phyloP scores from a whole-genome alignment of 257 asterid species.

The Vinca minor region DNA sequence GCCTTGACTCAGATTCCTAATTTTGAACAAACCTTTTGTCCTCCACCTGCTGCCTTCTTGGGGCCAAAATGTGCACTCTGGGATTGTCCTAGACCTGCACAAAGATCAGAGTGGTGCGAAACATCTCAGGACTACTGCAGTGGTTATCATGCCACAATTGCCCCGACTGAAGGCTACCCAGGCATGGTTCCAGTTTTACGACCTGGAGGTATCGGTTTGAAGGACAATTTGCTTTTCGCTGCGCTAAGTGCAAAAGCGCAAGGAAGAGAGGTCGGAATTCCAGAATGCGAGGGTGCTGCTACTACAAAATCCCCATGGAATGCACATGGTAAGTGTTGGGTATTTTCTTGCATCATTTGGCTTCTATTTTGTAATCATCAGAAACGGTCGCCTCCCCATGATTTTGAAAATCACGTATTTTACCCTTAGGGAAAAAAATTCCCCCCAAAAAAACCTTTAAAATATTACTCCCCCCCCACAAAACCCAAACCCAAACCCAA shows the following conservation, averaged over 20 bases:
- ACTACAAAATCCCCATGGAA: constrained; percentile 98
- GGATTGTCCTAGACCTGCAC: constrained; percentile 58
- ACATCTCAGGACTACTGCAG: constrained; percentile 41
- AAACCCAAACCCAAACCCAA: no score
- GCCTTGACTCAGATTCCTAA: constrained; percentile 41
- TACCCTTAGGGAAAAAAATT: no score
- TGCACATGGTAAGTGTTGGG: constrained; percentile 64
- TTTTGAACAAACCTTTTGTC: constrained; percentile 50
- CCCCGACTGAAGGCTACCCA: constrained; percentile 70
- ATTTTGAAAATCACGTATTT: no score
- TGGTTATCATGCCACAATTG: constrained; percentile 32
- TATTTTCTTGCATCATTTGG: neutral
- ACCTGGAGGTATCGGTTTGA: constrained; percentile 85
- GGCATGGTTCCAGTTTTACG: constrained; percentile 79
- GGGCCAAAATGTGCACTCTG: constrained; percentile 98
- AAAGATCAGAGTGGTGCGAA: constrained; percentile 32
- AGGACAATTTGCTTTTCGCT: constrained; percentile 84
- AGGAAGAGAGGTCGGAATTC: constrained; percentile 83
- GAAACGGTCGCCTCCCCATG: no score
- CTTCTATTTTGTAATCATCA: neutral
- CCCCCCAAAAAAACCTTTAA: no score
- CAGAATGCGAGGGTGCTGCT: constrained; percentile 98
- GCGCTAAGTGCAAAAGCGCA: constrained; percentile 80
- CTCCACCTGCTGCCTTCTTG: constrained; percentile 90
- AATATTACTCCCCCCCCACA: no score